Evolutionary conservation across 164 flowering plant species (phyloP).

Genomic region (Platanus orientalis): DNA sequence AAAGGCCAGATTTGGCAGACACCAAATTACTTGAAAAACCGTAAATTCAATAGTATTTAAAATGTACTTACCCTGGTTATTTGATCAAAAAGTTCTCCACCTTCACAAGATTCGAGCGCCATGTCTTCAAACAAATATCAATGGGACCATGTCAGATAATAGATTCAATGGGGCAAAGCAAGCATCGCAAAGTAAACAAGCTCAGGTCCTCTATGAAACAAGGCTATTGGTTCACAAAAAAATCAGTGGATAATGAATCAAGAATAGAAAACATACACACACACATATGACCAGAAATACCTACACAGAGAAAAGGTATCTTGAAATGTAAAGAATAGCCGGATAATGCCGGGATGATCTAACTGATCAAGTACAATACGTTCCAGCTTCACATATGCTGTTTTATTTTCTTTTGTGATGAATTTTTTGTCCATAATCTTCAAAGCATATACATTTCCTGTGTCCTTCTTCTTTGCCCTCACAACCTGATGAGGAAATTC

Average conservation of each 20-base stretch:
- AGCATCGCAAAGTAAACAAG: conserved; percentile 7
- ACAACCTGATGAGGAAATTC: conserved; percentile 61
- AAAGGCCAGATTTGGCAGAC: background rate
- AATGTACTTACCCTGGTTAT: conserved; percentile 74
- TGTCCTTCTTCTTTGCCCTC: conserved; percentile 87
- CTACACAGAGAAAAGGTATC: conserved; percentile 86
- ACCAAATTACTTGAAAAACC: background rate
- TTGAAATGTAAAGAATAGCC: conserved; percentile 88
- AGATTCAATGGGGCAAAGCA: background rate
- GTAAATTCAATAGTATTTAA: background rate
- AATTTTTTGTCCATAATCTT: conserved; percentile 99
- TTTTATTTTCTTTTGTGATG: conserved; percentile 97
- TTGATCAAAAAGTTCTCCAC: conserved; percentile 99
- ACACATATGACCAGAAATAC: conserved; percentile 28
- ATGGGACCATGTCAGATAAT: conserved; percentile 19
- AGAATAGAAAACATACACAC: background rate
- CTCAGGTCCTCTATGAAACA: background rate
- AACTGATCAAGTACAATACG: conserved; percentile 95
- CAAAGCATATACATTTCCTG: conserved; percentile 89
- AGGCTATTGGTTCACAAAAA: background rate
- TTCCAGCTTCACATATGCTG: conserved; percentile 94
- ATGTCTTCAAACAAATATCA: conserved; percentile 57
- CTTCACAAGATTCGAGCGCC: conserved; percentile 99
- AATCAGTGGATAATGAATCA: background rate
- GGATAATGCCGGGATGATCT: conserved; percentile 93